These are phyloP conservation scores for Aspergillus fructus DNA, from an alignment of 2,329 filamentous ascomycete species.

Conservation along the genomic window DNA sequence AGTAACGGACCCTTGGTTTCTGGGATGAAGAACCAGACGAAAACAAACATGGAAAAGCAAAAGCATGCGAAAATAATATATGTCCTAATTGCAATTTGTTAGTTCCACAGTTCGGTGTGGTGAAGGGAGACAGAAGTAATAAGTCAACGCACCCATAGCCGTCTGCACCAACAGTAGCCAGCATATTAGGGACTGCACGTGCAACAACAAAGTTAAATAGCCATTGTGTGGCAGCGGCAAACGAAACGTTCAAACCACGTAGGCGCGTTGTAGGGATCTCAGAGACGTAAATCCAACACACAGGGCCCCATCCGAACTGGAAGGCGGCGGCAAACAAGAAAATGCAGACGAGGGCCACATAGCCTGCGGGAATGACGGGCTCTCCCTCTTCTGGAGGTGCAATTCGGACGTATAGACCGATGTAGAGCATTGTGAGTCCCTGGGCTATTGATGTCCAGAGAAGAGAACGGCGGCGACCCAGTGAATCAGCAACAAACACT, in stretches of 20 bases:
- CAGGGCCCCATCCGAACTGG: conserved; percentile 69
- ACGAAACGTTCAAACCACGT: conserved; percentile 65
- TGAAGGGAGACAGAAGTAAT: background rate
- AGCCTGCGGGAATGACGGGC: conserved; percentile 64
- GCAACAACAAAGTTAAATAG: conserved; percentile 74
- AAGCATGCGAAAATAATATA: conserved; percentile 70
- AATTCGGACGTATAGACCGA: conserved; percentile 56
- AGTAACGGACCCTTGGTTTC: conserved; percentile 64
- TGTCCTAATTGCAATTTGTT: conserved; percentile 46
- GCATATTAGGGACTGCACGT: conserved; percentile 66
- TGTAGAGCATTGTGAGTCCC: conserved; percentile 41
- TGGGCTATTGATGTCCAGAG: conserved; percentile 37
- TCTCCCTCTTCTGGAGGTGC: conserved; percentile 50
- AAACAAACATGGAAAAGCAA: conserved; percentile 64
- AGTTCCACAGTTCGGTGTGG: conserved; percentile 16
- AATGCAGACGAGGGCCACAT: conserved; percentile 68
- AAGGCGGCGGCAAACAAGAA: conserved; percentile 71
- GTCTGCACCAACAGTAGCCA: conserved; percentile 53
- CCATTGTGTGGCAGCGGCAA: conserved; percentile 70
- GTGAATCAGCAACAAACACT: conserved; percentile 38
- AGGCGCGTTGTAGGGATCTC: conserved; percentile 70
- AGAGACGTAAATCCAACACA: conserved; percentile 70
- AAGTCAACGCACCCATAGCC: conserved; percentile 47
- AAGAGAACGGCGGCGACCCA: conserved; percentile 36
- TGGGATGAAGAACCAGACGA: conserved; percentile 68